Evolutionary conservation across 768 basidiomycete species (phyloP), one percentile per base, ranked within the genome.

Genomic region (Leccinum uliginosum): DNA sequence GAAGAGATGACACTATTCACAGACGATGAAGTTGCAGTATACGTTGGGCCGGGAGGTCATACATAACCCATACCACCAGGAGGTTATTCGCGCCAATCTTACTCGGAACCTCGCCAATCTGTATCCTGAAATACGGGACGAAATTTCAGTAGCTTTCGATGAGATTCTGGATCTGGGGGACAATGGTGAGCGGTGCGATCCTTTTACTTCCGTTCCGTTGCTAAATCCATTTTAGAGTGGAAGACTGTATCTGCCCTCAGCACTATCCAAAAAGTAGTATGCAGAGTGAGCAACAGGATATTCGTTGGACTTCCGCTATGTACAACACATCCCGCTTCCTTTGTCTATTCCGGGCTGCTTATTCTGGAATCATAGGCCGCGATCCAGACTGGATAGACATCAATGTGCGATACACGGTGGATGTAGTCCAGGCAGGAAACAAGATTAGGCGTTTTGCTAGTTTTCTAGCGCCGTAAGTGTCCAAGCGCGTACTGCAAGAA

Each of bases 21-120:
- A 82, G 80, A 35, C 58, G 1, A 21, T 79, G 11, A 74, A 76
- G 30, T 57, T 65, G 19, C 64, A 73, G 3, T 75, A 79, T 55
- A 77, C 76, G 2, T 44, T 83, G 1, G 74, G 75, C 0, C 58
- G 59, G 2, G 66, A 73, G 48, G 51, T 76, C 29, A 34, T 57
- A 19, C 50, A 68, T 2, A 67, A 73, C 56, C 38, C 30, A 15
- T 76, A 74, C 48, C 76, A 77, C 49, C 50, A 63, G 8, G 47
- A 56, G 2, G 49, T 74, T 27, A 53, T 75, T 21, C 70, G 68
- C 11, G 30, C 43, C 23, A 62, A 67, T 40, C 64, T 77, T 8
- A 75, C 75, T 17, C 72, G 79, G 6, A 77, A 74, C 46, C 68
- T 77, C 11, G 2, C 17, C 17, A 38, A 0, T 38, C 9, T 38